A percentile compares a stretch with the other conserved stretches of the same genome.
Evolutionary conservation across 2,329 filamentous ascomycete species (phyloP).

Genomic region (Colletotrichum salicis): DNA sequence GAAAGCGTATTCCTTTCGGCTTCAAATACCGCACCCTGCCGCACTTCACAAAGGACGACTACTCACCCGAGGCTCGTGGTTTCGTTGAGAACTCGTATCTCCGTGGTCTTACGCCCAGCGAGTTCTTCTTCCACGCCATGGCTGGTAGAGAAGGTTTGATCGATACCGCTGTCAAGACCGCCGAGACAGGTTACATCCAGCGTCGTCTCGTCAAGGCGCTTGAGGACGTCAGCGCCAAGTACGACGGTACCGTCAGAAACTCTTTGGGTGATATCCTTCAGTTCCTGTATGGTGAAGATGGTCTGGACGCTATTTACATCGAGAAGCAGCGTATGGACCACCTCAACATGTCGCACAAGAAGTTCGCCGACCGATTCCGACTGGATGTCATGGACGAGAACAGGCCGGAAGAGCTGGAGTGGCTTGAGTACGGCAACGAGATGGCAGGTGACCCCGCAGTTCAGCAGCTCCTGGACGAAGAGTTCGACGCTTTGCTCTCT

Average conservation of each 20-base stretch:
- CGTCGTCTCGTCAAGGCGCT: constrained; percentile 97
- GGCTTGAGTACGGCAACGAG: constrained; percentile 87
- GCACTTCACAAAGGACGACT: constrained; percentile 99
- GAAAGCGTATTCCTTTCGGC: constrained; percentile 97
- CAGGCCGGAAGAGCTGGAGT: constrained; percentile 67
- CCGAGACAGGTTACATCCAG: constrained; percentile 98
- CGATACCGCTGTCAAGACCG: constrained; percentile 99
- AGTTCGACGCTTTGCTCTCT: constrained; percentile 81
- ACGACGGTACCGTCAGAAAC: constrained; percentile 96
- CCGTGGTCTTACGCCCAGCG: constrained; percentile 90
- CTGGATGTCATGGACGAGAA: constrained; percentile 83
- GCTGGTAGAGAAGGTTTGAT: constrained; percentile 99
- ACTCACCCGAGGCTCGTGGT: constrained; percentile 94
- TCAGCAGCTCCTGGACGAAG: constrained; percentile 86
- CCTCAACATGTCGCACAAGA: constrained; percentile 80
- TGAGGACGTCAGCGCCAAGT: constrained; percentile 97
- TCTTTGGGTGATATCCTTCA: constrained; percentile 96
- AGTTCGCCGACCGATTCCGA: constrained; percentile 84
- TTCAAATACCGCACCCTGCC: constrained; percentile 98
- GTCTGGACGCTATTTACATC: constrained; percentile 91
- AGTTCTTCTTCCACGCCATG: constrained; percentile 99
- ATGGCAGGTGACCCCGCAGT: constrained; percentile 88
- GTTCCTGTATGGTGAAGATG: constrained; percentile 97
- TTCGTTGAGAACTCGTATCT: constrained; percentile 99
- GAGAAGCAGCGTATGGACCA: constrained; percentile 92